Base-by-base conservation (phyloP, 352 stramenopile genomes). In the Elongisporangium undulatum region DNA sequence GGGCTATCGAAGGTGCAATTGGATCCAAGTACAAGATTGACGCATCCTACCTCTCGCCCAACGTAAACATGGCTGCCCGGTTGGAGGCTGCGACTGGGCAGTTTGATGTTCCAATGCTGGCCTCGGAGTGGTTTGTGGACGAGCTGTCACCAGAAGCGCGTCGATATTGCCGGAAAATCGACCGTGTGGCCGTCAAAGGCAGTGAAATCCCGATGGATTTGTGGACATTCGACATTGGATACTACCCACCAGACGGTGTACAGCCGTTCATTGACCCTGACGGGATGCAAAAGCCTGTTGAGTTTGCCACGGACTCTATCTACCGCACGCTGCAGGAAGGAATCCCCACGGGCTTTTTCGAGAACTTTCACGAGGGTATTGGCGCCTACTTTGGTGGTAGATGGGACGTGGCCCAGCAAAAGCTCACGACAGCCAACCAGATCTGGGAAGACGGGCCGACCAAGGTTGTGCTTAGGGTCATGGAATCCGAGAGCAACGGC, bases 1-100 rank as follows among this genome's bases (percentile, higher is more conserved):
- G 97, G 97, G 97, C 97, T 0, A 99, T 99, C 48, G 97, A 99
- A 78, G 97, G 97, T 22, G 96, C 96, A 1, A 98, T 99, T 57
- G 97, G 97, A 23, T 98, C 92, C 17, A 71, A 93, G 24, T 98
- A 98, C 81, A 99, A 99, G 71, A 98, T 99, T 53, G 97, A 99
- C 75, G 97, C 96, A 24, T 99, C 96, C 1, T 99, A 99, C 62
- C 71, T 99, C 1, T 98, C 93, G 3, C 96, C 96, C 5, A 96
- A 99, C 68, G 96, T 99, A 12, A 99, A 99, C 74, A 98, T 99
- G 95, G 94, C 96, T 3, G 94, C 91, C 16, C 86, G 96, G 52
- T 88, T 99, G 58, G 97, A 98, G 73, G 96, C 92, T 52, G 96
- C 95, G 16, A 98, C 91, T 6, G 96, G 95, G 2, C 95, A 99